Percentiles rank a stretch among this genome's conserved stretches.
These are phyloP conservation scores for Magnusiomyces clavatus DNA, from an alignment of 1,139 yeast genomes.

Conservation along the genomic window DNA sequence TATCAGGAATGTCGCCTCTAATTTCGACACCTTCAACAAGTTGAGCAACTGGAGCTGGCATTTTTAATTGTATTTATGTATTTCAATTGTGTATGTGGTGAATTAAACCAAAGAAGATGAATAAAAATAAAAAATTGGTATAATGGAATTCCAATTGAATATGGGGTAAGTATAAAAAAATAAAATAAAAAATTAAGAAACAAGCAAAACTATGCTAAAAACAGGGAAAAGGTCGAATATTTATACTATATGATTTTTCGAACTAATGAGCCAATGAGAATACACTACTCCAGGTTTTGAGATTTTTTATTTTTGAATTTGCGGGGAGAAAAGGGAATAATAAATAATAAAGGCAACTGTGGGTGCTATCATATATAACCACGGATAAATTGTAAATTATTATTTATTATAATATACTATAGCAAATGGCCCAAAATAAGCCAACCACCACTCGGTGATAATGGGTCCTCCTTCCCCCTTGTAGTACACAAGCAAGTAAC, in stretches of 20 bases:
- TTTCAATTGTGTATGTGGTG: not conserved
- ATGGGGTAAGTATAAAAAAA: not conserved
- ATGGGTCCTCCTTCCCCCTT: no score
- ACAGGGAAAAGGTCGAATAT: not conserved
- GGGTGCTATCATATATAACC: not conserved
- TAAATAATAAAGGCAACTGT: no score
- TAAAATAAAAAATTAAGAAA: not conserved
- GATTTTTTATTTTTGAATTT: not conserved
- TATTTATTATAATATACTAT: not conserved
- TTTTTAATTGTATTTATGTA: constrained; percentile 16
- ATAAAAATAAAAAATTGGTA: not conserved
- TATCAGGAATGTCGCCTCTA: constrained; percentile 52
- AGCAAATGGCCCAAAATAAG: no score
- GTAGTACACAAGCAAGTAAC: no score
- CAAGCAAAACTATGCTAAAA: not conserved
- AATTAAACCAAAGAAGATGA: not conserved
- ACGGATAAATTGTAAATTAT: not conserved
- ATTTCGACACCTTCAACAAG: constrained; percentile 54
- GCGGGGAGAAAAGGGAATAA: not conserved
- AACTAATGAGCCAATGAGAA: not conserved
- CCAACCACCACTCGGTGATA: no score
- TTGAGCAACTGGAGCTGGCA: constrained; percentile 30
- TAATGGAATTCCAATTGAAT: not conserved
- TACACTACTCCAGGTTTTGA: not conserved
- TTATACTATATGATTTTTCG: not conserved